Conservation (phyloP, 306 rosid genomes). For the Carpinus fangiana region DNA sequence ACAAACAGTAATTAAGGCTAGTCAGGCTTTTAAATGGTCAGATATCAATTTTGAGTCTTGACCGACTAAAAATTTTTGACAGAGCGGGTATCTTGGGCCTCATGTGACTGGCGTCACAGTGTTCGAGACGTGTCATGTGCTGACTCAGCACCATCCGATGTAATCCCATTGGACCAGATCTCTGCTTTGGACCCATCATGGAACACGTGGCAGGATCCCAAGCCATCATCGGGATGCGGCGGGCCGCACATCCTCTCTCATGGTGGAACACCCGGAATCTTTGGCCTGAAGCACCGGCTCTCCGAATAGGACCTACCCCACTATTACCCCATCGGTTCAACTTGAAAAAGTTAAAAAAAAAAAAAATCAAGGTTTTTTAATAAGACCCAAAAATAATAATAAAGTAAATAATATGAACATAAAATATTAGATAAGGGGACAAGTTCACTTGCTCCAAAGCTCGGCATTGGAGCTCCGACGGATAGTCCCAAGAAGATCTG, state of each 20-base stretch:
- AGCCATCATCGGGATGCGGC: constrained; percentile 48
- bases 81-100: constrained; percentile 62
- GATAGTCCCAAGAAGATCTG: constrained; percentile 54
- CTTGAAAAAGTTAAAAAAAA: neutral
- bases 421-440: constrained; percentile 45
- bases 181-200: neutral
- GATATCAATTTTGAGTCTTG: constrained; percentile 31
- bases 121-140: constrained; percentile 33
- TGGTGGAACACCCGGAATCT: constrained; percentile 20
- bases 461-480: constrained; percentile 73
- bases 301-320: neutral
- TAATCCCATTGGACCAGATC: constrained; percentile 28
- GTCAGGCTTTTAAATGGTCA: constrained; percentile 42
- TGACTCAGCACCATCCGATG: constrained; percentile 39
- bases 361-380: neutral
- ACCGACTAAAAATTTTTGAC: constrained; percentile 31
- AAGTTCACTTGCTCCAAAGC: constrained; percentile 86
- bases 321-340: no score
- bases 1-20: constrained; percentile 12
- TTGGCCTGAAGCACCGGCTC: constrained; percentile 28
- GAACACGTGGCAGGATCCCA: no score
- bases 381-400: neutral
- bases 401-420: neutral
- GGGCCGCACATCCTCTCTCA: constrained; percentile 24
- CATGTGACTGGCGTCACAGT: constrained; percentile 68